Evolutionary conservation across 129 eudicot species (phyloP).

Genomic region (Lactuca sativa): DNA sequence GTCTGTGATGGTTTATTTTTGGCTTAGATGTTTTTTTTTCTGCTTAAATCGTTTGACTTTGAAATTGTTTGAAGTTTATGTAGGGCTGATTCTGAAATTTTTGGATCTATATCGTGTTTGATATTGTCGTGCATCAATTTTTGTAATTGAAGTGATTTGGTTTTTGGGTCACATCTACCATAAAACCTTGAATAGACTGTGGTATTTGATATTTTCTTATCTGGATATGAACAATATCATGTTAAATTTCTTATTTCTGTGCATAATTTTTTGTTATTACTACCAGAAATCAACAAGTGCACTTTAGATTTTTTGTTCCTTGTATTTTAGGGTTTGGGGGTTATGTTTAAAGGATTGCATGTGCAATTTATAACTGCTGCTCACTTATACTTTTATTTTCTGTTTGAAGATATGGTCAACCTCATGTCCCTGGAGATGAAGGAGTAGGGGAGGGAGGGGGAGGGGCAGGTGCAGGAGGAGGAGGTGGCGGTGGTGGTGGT

Average conservation of each 20-base stretch:
- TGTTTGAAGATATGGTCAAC: constrained; percentile 54
- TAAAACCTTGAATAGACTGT: background rate
- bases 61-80: constrained; percentile 7
- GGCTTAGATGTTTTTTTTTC: constrained; percentile 11
- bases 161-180: constrained; percentile 9
- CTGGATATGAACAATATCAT: constrained; percentile 11
- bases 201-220: constrained; percentile 22
- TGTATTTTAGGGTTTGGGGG: constrained; percentile 24
- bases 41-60: constrained; percentile 31
- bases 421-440: constrained; percentile 52
- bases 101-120: constrained; percentile 12
- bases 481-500: constrained; percentile 41
- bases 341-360: background rate
- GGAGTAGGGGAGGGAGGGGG: constrained; percentile 38
- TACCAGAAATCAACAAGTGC: background rate
- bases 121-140: background rate
- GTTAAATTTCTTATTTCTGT: constrained; percentile 11
- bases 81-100: constrained; percentile 6
- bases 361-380: background rate
- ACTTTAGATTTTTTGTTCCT: background rate
- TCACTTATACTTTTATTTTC: background rate
- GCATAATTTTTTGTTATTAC: background rate
- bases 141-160: constrained; percentile 17
- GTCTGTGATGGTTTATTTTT: constrained; percentile 14
- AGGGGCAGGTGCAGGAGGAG: constrained; percentile 32